Evolutionary conservation across 2,329 filamentous ascomycete genomes (phyloP).

Genomic region (Trichoderma sp.): DNA sequence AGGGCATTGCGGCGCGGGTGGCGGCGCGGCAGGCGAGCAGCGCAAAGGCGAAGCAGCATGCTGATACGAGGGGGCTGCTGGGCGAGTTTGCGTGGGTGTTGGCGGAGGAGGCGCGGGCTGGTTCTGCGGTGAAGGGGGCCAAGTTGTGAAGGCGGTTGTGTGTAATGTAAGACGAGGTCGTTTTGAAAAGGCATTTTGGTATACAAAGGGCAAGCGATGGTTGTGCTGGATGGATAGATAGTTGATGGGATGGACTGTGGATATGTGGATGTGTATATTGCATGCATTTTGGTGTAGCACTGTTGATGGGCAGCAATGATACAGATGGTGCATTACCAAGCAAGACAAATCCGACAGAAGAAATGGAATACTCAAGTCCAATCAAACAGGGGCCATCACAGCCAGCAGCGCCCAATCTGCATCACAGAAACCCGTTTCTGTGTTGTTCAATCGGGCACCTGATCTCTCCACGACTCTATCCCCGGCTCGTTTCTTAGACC

Average conservation of each 20-base stretch:
- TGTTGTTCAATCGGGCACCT: neutral
- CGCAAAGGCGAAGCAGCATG: slow-evolving; percentile 74
- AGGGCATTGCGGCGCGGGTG: slow-evolving; percentile 90
- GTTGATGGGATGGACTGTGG: neutral
- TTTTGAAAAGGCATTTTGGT: too few species aligned
- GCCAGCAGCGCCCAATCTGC: neutral
- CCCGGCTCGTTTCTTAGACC: neutral
- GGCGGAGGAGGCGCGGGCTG: slow-evolving; percentile 51
- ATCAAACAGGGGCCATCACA: neutral
- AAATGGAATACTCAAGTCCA: neutral
- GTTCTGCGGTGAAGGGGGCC: slow-evolving; percentile 24
- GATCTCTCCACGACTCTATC: neutral
- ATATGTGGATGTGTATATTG: neutral
- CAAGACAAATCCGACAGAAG: neutral
- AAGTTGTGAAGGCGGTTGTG: slow-evolving; percentile 31
- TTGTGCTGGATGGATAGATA: neutral
- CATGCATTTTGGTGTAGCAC: neutral
- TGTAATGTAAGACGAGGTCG: too few species aligned
- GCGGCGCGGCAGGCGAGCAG: slow-evolving; percentile 88
- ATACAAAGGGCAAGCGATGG: neutral
- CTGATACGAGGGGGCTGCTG: slow-evolving; percentile 66
- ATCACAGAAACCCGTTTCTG: neutral
- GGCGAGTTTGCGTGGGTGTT: slow-evolving; percentile 78
- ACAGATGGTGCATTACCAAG: neutral
- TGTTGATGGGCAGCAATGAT: neutral